Evolutionary conservation across 169 alveolate genomes (phyloP), one percentile per base, ranked within the genome.

Genomic region (Plasmodium inui): DNA sequence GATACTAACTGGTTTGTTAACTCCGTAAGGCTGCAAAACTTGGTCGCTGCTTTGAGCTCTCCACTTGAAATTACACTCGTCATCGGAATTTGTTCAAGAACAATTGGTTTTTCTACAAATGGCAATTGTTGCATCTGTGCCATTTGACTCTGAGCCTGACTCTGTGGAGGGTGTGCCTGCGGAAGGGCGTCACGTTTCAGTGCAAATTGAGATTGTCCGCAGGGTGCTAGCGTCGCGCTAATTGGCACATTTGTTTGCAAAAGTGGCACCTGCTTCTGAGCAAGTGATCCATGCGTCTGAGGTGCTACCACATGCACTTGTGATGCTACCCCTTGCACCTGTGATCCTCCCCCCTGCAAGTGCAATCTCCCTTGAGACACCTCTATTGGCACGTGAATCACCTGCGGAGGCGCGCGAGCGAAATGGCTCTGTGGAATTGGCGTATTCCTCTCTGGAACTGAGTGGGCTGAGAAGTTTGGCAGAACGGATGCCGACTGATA

Each of bases 31-130:
- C 37, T 73, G 70, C 80, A 73, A 22, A 28, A 1, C 39, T 72
- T 84, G 37, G 73, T 41, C 73, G 7, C 41, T 7, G 22, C 32
- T 46, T 9, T 73, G n/a, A 73, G 22, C 5, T 73, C 79, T 73
- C 30, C 28, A 74, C 78, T 84, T 73, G 84, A 50, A 84, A 72
- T 14, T 61, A 41, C 71, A 28, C 30, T n/a, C 34, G n/a, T 2
- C 34, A 37, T 41, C 12, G 57, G 53, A 8, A 53, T 30, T 22
- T 41, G 74, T 9, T 84, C 93, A 30, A 46, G 37, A 46, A 84
- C 37, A 46, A 67, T 84, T 1, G 93, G 84, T 19, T 73, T 84
- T 84, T 72, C 84, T 32, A 84, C 50, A 44, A 74, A 6, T n/a
- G 93, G 84, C 19, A 55, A 55, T 34, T 73, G 84, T n/a, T 50